Conservation (phyloP, 805 yeast genomes). For the Candida sonorensis region DNA sequence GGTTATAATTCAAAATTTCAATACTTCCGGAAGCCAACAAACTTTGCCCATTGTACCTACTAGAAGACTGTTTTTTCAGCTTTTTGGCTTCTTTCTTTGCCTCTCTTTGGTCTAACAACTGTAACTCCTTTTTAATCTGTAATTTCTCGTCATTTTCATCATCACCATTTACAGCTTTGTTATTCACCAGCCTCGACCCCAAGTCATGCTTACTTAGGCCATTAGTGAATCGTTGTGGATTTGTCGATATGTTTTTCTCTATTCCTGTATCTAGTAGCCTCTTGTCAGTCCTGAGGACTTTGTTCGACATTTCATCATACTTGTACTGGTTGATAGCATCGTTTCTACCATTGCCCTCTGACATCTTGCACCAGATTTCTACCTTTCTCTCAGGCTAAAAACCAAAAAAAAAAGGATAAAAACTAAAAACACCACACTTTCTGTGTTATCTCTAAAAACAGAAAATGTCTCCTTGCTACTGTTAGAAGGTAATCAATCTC, state of each 20-base stretch:
- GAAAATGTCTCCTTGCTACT: too few relatives aligned
- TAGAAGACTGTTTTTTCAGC: constrained; percentile 4
- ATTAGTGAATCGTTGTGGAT: constrained; percentile 70
- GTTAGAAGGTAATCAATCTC: too few relatives aligned
- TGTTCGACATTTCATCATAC: constrained; percentile 71
- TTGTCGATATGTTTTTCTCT: constrained; percentile 45
- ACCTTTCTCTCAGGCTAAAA: too few relatives aligned
- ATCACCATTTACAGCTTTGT: constrained; percentile 8
- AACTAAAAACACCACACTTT: too few relatives aligned
- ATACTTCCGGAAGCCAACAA: constrained; percentile 29
- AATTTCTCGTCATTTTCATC: constrained; percentile 15
- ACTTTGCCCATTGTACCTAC: constrained; percentile 15
- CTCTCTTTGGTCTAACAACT: constrained; percentile 4
- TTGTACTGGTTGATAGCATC: constrained; percentile 37
- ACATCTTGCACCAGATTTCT: constrained; percentile 1
- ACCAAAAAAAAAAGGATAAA: too few relatives aligned
- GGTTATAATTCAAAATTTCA: constrained; percentile 55
- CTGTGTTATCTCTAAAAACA: too few relatives aligned
- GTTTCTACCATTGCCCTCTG: constrained; percentile 7
- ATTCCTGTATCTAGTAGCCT: constrained; percentile 36
- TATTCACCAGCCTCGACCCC: constrained; percentile 35
- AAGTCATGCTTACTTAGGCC: constrained; percentile 60
- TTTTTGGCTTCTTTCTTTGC: constrained; percentile 3
- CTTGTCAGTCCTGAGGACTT: constrained; percentile 57
- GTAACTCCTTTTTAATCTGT: constrained; percentile 6